phyloP scores from a whole-genome alignment of 805 yeast genomes.

The Wickerhamomyces kurtzmanii region DNA sequence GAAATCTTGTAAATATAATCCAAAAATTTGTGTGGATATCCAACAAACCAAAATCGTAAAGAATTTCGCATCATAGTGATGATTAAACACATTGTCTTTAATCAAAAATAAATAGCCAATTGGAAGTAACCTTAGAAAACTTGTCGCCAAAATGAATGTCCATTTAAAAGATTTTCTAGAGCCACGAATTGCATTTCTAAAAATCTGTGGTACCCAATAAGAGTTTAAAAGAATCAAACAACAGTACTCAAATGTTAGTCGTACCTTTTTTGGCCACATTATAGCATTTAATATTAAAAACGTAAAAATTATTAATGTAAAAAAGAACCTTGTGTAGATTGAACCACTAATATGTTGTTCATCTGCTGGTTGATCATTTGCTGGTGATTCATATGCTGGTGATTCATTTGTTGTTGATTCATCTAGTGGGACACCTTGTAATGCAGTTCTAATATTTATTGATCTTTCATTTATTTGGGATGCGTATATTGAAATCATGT shows the following conservation, averaged over 20 bases:
- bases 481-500: slow-evolving; percentile 53
- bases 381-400: slow-evolving; percentile 11
- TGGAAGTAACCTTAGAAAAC: slow-evolving; percentile 55
- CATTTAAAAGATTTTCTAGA: slow-evolving; percentile 58
- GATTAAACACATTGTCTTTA: slow-evolving; percentile 56
- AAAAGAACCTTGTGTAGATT: slow-evolving; percentile 48
- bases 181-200: slow-evolving; percentile 65
- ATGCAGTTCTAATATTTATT: slow-evolving; percentile 53
- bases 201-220: slow-evolving; percentile 84
- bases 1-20: slow-evolving; percentile 52
- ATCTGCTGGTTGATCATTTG: slow-evolving; percentile 22
- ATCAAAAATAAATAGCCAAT: slow-evolving; percentile 47
- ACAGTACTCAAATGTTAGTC: slow-evolving; percentile 49
- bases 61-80: slow-evolving; percentile 48
- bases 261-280: slow-evolving; percentile 50
- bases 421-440: slow-evolving; percentile 48
- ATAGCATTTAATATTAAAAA: slow-evolving; percentile 47
- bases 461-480: slow-evolving; percentile 68
- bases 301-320: slow-evolving; percentile 40
- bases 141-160: slow-evolving; percentile 67
- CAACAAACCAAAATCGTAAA: slow-evolving; percentile 39
- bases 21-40: slow-evolving; percentile 47
- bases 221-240: slow-evolving; percentile 48
- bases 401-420: slow-evolving; percentile 14
- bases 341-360: slow-evolving; percentile 48